Base-by-base conservation (phyloP, 768 basidiomycete genomes). In the Astraeus odoratus region DNA sequence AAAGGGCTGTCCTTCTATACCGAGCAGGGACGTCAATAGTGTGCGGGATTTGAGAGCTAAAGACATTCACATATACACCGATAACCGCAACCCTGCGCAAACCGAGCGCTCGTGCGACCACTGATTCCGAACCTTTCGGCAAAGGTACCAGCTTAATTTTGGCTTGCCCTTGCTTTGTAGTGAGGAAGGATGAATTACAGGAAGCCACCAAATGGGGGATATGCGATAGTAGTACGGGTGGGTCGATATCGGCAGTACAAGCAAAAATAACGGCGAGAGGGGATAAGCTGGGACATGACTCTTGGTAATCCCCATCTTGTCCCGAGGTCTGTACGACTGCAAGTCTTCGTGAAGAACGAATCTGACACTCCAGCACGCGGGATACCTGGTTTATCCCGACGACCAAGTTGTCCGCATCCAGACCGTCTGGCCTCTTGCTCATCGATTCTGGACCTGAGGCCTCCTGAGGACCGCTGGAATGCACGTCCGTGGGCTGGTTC, bases 331-430 rank as follows among this genome's bases (percentile, higher is more conserved):
- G 27, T 18, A 51, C 9, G 9, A 54, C 39, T 4, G 47, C 35
- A n/a, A 16, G 56, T 27, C 51, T 47, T 53, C 60, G 58, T 52
- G 51, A 42, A 52, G 60, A 44, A 48, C 54, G 48, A 59, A 76
- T 66, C 53, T 85, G 78, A 2, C 39, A 51, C 61, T 94, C 90
- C 10, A 94, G 70, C 23, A 70, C 68, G 59, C 77, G 82, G 1
- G 89, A 89, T 12, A 92, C 84, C 54, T 78, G 69, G 55, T 92
- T 93, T 49, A 92, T 82, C n/a, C 90, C 90, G 38, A 81, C 57
- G 8, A 69, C 59, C 26, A 83, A 47, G 57, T 82, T 76, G 8
- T 65, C 15, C 15, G 45, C 15, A 12, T 16, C 20, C 20, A 38
- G 20, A 13, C 23, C 34, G 13, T 35, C 16, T 18, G 34, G 16